Base-by-base conservation (phyloP, 371 early-diverging fungal genomes). In the Synchytrium microbalum region DNA sequence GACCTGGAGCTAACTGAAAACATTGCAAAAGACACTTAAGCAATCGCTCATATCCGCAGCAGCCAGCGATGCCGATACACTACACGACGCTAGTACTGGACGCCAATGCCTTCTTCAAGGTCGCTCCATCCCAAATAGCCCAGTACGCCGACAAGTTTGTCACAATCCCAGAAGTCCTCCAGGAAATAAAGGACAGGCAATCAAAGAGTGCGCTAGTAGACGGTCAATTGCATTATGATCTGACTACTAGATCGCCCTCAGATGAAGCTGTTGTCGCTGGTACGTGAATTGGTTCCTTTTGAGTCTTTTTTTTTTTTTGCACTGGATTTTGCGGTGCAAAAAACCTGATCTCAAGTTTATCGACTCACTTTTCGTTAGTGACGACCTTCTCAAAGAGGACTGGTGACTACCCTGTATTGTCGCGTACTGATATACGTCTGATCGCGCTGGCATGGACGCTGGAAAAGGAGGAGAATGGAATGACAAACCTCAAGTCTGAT, bases 371-470 rank as follows among this genome's bases (percentile, higher is more conserved):
- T 25, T 60, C 33, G 16, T 16, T 23, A 59, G 94, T 92, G 23
- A 75, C 87, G 19, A 84, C 81, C 25, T 94, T 94, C 71, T 82
- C 96, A 31, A 91, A 88, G 66, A 88, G 87, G 76, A 95, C 98
- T 0, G 98, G 98, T 46, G 98, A 97, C 75, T 92, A 80, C 70
- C 78, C 90, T 16, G 80, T 83, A 10, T 77, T 97, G 33, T 89
- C 92, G 2, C 68, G 79, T 32, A 86, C 92, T 2, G 98, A 97
- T 86, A 69, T 96, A 62, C 87, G 86, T 66, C 89, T 96, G 2
- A 73, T 97, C 55, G 96, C 96, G 0, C 76, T 97, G 69, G 86
- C 92, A 2, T 87, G 86, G 61, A 91, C 86, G 79, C 71, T 97
- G 54, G 95, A 92, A 65, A 83, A 84, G 65, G 86, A 87, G 72